Percentiles rank a stretch among this genome's conserved stretches.
Evolutionary conservation across 495 filamentous ascomycete species (phyloP).

Genomic region (Penicillium steckii): DNA sequence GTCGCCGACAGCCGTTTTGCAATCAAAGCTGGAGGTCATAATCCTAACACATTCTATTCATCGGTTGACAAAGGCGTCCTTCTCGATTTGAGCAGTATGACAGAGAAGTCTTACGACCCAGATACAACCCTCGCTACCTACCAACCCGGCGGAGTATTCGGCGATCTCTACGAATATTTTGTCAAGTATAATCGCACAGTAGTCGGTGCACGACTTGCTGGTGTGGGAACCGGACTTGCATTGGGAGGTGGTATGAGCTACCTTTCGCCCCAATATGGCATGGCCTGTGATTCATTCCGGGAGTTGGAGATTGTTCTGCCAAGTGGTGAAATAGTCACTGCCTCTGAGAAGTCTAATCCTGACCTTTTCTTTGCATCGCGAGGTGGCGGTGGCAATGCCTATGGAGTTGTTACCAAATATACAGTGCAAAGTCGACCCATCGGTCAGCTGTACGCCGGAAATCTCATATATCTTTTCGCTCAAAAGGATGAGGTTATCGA

Average conservation of each 20-base stretch:
- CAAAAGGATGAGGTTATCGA: slow-evolving; percentile 25
- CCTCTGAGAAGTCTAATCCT: slow-evolving; percentile 44
- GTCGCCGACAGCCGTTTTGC: slow-evolving; percentile 39
- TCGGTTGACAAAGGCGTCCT: slow-evolving; percentile 44
- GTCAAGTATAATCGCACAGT: slow-evolving; percentile 29
- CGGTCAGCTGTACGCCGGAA: slow-evolving; percentile 30
- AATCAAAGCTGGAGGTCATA: slow-evolving; percentile 47
- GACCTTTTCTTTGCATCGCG: slow-evolving; percentile 60
- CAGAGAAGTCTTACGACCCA: slow-evolving; percentile 26
- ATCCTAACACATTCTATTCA: slow-evolving; percentile 38
- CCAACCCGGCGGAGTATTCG: slow-evolving; percentile 30
- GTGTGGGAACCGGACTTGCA: slow-evolving; percentile 32
- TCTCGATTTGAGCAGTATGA: slow-evolving; percentile 38
- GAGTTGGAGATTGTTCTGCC: slow-evolving; percentile 50
- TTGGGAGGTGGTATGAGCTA: slow-evolving; percentile 36
- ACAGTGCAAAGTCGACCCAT: slow-evolving; percentile 27
- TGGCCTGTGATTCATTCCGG: slow-evolving; percentile 35
- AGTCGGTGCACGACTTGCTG: slow-evolving; percentile 31
- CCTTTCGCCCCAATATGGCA: slow-evolving; percentile 36
- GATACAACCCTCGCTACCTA: slow-evolving; percentile 32
- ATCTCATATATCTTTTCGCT: slow-evolving; percentile 26
- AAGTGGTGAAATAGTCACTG: slow-evolving; percentile 46
- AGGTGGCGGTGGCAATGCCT: slow-evolving; percentile 51
- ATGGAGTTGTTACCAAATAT: slow-evolving; percentile 44
- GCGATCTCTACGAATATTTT: slow-evolving; percentile 33